These are phyloP conservation scores for Neonectria faginata DNA, from an alignment of 2,329 filamentous ascomycete species.

Conservation along the genomic window DNA sequence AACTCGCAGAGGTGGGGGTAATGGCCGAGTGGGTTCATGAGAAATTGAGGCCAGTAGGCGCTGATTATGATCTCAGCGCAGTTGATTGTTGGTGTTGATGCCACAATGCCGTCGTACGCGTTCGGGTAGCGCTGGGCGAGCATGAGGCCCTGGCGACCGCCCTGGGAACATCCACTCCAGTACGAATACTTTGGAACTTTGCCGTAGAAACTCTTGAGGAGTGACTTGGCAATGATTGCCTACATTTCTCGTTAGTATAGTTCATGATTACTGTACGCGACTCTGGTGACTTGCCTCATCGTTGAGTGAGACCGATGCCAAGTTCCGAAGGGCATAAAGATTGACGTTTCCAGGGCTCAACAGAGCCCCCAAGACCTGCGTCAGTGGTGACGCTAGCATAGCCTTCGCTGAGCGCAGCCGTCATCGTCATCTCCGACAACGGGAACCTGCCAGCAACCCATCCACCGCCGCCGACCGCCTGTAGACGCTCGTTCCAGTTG, in stretches of 20 bases:
- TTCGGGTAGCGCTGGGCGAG: conserved; percentile 17
- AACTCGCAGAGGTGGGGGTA: conserved; percentile 30
- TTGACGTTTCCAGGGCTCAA: conserved; percentile 32
- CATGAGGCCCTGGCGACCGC: conserved; percentile 27
- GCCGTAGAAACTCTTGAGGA: conserved; percentile 26
- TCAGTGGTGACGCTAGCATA: conserved; percentile 33
- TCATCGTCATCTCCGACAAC: conserved; percentile 15
- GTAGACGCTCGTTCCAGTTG: conserved; percentile 25
- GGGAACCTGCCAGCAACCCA: conserved; percentile 29
- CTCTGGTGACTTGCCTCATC: conserved; percentile 21
- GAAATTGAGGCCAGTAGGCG: conserved; percentile 17
- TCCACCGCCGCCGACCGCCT: conserved; percentile 30
- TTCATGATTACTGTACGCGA: background rate
- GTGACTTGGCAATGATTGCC: conserved; percentile 23
- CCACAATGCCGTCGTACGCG: conserved; percentile 34
- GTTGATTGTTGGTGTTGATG: conserved; percentile 24
- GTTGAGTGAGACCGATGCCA: conserved; percentile 24
- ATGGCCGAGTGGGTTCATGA: conserved; percentile 18
- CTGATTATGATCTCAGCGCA: conserved; percentile 12
- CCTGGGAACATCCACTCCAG: conserved; percentile 36
- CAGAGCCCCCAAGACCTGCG: conserved; percentile 26
- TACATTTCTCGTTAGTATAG: background rate
- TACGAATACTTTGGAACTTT: conserved; percentile 26
- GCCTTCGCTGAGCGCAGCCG: conserved; percentile 23
- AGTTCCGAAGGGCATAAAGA: conserved; percentile 28